Percentiles rank a stretch among this genome's conserved stretches.
Evolutionary conservation across 2,329 filamentous ascomycete species (phyloP).

Genomic region (Herpotrichia juniperi): DNA sequence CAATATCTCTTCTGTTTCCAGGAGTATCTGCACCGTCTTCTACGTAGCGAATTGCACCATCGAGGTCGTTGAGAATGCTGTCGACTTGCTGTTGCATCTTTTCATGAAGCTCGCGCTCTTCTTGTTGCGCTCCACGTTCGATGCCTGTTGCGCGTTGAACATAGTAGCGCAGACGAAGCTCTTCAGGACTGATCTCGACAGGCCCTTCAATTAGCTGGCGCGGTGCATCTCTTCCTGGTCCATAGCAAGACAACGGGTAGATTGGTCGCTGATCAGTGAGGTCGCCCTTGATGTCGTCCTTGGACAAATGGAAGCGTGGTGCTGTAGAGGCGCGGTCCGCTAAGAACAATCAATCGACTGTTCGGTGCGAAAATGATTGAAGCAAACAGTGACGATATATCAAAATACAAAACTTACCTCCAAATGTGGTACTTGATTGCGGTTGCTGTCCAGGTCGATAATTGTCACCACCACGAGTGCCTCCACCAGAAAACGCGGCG

Average conservation of each 20-base stretch:
- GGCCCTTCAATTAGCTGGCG: constrained; percentile 83
- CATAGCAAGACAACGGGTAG: constrained; percentile 90
- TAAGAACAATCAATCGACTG: not conserved
- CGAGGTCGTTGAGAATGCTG: constrained; percentile 69
- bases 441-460: constrained; percentile 39
- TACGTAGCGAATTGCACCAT: constrained; percentile 63
- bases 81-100: constrained; percentile 73
- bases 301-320: constrained; percentile 32
- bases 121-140: constrained; percentile 61
- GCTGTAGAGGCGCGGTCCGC: constrained; percentile 11
- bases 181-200: constrained; percentile 87
- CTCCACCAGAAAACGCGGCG: constrained; percentile 50
- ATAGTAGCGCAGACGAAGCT: constrained; percentile 78
- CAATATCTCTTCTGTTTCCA: constrained; percentile 41
- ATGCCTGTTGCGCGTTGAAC: constrained; percentile 67
- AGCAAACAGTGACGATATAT: not conserved
- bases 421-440: constrained; percentile 41
- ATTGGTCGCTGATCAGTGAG: constrained; percentile 73
- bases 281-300: constrained; percentile 56
- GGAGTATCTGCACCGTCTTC: constrained; percentile 43
- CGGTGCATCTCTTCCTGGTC: constrained; percentile 76
- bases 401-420: constrained; percentile 40
- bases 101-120: constrained; percentile 66
- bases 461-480: constrained; percentile 33
- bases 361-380: not conserved